Evolutionary conservation across 345 rosid species (phyloP), one percentile per base, ranked within the genome.

Genomic region (Trapa incisa): DNA sequence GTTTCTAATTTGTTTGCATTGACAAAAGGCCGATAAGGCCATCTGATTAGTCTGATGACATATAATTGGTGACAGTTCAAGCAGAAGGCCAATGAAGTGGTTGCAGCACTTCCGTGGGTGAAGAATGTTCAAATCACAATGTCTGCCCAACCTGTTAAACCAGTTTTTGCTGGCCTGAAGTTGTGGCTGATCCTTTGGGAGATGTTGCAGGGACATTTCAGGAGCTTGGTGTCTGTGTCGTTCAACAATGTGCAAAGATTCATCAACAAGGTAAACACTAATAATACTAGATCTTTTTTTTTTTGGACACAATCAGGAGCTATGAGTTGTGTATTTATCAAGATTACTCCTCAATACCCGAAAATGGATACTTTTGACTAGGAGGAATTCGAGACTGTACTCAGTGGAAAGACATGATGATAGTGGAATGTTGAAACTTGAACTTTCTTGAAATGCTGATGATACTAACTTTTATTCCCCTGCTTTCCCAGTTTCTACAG

Each of bases 111-210:
- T 80, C 86, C 91, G 37, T 92, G 96, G 98, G 96, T 89, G 61
- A 86, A 85, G 76, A 83, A 85, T 66, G 96, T 89, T 60, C 81
- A 72, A 48, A 87, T 92, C 71, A 89, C 89, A 71, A 92, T 92
- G 98, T 89, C 98, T 33, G 98, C 97, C 54, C 98, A 92, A 75
- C 98, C 96, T 64, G 89, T 96, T 12, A 86, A 78, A 64, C 96
- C 98, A 61, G 74, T 82, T 67, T 89, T 70, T 73, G 79, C 85
- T 0, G 98, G 84, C 98, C 97, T 45, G 97, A 93, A 78, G 97
- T 87, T 29, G 98, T 77, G 37, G 82, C 90, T 58, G 96, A 93
- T 80, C 98, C 98, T 76, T 81, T 75, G 75, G 94, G 98, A 69
- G 96, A 85, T 57, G 97, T 90, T 70, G 82, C 98, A 37, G 75